Evolutionary conservation across 345 rosid species (phyloP).

Genomic region (Cardamine occulta): DNA sequence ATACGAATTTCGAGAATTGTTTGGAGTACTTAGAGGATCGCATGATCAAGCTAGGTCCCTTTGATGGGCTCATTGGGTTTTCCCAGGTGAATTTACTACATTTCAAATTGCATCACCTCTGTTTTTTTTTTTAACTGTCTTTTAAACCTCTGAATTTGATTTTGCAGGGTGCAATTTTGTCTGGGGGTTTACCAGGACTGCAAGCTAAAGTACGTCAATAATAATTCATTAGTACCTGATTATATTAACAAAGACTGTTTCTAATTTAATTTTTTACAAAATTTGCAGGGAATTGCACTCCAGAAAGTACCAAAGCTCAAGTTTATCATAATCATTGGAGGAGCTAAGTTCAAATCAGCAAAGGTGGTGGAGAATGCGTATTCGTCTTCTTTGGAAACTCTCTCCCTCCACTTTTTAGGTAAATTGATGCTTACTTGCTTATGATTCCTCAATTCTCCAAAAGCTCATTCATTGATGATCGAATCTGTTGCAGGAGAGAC

Average conservation of each 20-base stretch:
- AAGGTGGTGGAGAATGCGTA: constrained; percentile 65
- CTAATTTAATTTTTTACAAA: background rate
- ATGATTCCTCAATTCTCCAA: background rate
- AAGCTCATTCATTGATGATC: background rate
- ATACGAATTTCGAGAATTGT: constrained; percentile 72
- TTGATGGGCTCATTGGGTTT: constrained; percentile 86
- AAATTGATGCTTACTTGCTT: background rate
- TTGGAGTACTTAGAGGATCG: constrained; percentile 66
- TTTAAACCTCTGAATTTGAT: background rate
- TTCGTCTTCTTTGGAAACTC: constrained; percentile 55
- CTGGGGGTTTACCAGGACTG: constrained; percentile 72
- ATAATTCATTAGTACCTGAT: background rate
- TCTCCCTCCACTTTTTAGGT: constrained; percentile 86
- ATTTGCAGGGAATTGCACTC: constrained; percentile 68
- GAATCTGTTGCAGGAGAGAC: constrained; percentile 65
- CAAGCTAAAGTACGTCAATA: constrained; percentile 61
- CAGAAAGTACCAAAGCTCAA: constrained; percentile 73
- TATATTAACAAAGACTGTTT: background rate
- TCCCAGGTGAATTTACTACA: constrained; percentile 62
- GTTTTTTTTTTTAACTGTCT: background rate
- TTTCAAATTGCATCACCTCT: background rate
- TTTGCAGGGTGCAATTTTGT: constrained; percentile 76
- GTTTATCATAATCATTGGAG: constrained; percentile 71
- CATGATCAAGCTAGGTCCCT: constrained; percentile 74
- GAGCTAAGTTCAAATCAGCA: constrained; percentile 61